Evolutionary conservation across 1,139 yeast species (phyloP).

Genomic region (Taiozyma sp.): DNA sequence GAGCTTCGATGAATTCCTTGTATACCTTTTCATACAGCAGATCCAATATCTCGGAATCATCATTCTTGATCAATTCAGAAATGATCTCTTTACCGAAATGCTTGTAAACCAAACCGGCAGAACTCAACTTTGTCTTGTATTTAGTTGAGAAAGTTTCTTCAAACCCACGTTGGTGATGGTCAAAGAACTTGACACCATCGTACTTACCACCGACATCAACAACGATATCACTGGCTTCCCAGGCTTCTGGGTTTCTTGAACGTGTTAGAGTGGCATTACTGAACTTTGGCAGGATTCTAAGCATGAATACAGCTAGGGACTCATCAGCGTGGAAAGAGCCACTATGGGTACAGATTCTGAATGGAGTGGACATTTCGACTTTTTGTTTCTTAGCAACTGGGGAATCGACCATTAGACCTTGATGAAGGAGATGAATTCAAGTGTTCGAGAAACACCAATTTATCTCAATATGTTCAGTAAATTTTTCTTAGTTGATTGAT

Average conservation of each 20-base stretch:
- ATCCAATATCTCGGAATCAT: conserved; percentile 40
- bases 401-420: not conserved
- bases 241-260: conserved; percentile 73
- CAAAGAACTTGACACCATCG: conserved; percentile 82
- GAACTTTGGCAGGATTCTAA: conserved; percentile 66
- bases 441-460: too few species aligned
- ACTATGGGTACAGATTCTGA: conserved; percentile 81
- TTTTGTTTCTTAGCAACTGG: conserved; percentile 19
- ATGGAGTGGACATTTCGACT: conserved; percentile 11
- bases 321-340: conserved; percentile 98
- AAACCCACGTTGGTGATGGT: conserved; percentile 91
- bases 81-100: conserved; percentile 88
- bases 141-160: conserved; percentile 54
- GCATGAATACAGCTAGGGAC: conserved; percentile 89
- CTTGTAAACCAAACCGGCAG: conserved; percentile 92
- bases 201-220: conserved; percentile 96
- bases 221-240: conserved; percentile 87
- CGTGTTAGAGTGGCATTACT: conserved; percentile 65
- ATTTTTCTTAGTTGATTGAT: not conserved
- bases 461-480: not conserved
- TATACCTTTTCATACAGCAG: conserved; percentile 70
- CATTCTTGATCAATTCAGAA: conserved; percentile 33
- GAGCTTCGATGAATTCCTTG: conserved; percentile 79
- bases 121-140: conserved; percentile 73
- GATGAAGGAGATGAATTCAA: not conserved